Evolutionary conservation across 2,329 filamentous ascomycete species (phyloP).

Genomic region (Purpureocillium takamizusanense): DNA sequence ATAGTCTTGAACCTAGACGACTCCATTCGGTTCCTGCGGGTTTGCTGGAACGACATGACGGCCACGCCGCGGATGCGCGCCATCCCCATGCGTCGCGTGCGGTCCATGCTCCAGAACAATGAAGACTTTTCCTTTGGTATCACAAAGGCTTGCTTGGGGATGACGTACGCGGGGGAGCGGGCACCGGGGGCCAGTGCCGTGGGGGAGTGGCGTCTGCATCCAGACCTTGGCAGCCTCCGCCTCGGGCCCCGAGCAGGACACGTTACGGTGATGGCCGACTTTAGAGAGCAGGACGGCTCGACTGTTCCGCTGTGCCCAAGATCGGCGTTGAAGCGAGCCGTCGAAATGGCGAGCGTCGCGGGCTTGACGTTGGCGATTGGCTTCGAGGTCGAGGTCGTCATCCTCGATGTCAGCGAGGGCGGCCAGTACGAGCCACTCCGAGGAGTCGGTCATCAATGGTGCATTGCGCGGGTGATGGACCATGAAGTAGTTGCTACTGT

Average conservation of each 20-base stretch:
- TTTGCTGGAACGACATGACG: constrained; percentile 76
- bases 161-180: constrained; percentile 58
- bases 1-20: not conserved
- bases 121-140: constrained; percentile 47
- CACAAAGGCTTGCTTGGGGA: constrained; percentile 52
- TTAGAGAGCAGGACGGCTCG: constrained; percentile 46
- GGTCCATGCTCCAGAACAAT: constrained; percentile 33
- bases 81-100: constrained; percentile 52
- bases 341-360: constrained; percentile 40
- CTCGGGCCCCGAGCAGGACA: constrained; percentile 50
- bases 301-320: constrained; percentile 54
- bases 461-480: constrained; percentile 53
- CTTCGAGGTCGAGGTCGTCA: constrained; percentile 75
- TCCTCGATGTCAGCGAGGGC: constrained; percentile 45
- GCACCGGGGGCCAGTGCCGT: constrained; percentile 45
- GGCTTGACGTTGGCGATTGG: constrained; percentile 57
- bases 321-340: constrained; percentile 45
- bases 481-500: constrained; percentile 46
- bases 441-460: constrained; percentile 64
- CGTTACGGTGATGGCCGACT: constrained; percentile 58
- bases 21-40: constrained; percentile 45
- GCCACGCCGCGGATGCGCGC: constrained; percentile 57
- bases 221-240: constrained; percentile 55
- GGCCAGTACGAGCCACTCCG: constrained; percentile 33
- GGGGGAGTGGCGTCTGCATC: constrained; percentile 58